Percentiles rank a stretch among this genome's conserved stretches.
Evolutionary conservation across 1,139 yeast species (phyloP).

Genomic region (Suhomyces ambrosiae): DNA sequence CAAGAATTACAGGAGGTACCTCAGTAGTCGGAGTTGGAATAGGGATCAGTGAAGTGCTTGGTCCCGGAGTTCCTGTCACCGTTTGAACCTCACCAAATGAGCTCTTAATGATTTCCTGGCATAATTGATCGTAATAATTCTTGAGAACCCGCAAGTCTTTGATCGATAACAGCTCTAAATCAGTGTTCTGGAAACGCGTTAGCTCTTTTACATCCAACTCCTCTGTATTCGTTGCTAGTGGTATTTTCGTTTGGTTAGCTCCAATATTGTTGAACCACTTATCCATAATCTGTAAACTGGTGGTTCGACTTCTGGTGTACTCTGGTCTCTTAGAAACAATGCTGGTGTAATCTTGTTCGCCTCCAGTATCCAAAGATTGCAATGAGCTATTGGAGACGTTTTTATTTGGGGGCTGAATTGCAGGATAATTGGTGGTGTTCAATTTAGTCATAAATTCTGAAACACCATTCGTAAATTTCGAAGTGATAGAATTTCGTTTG

Average conservation of each 20-base stretch:
- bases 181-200: slow-evolving; percentile 35
- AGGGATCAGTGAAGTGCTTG: neutral
- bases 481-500: slow-evolving; percentile 39
- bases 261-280: slow-evolving; percentile 44
- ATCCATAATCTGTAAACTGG: slow-evolving; percentile 49
- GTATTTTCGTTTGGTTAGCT: slow-evolving; percentile 9
- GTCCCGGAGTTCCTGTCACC: slow-evolving; percentile 4
- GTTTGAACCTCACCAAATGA: slow-evolving; percentile 1
- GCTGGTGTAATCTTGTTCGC: slow-evolving; percentile 15
- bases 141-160: slow-evolving; percentile 39
- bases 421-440: slow-evolving; percentile 23
- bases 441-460: slow-evolving; percentile 48
- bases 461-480: slow-evolving; percentile 44
- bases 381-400: slow-evolving; percentile 34
- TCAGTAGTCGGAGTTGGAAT: neutral
- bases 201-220: slow-evolving; percentile 24
- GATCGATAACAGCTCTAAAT: slow-evolving; percentile 41
- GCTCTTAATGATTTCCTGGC: slow-evolving; percentile 21
- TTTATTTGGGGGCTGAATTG: slow-evolving; percentile 15
- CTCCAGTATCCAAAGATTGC: slow-evolving; percentile 34
- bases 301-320: slow-evolving; percentile 33
- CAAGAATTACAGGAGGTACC: neutral
- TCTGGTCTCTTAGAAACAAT: slow-evolving; percentile 26
- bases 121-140: slow-evolving; percentile 41
- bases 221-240: slow-evolving; percentile 13